Evolutionary conservation across 495 filamentous ascomycete species (phyloP), one percentile per base, ranked within the genome.

Genomic region (Penicillium odoratum): DNA sequence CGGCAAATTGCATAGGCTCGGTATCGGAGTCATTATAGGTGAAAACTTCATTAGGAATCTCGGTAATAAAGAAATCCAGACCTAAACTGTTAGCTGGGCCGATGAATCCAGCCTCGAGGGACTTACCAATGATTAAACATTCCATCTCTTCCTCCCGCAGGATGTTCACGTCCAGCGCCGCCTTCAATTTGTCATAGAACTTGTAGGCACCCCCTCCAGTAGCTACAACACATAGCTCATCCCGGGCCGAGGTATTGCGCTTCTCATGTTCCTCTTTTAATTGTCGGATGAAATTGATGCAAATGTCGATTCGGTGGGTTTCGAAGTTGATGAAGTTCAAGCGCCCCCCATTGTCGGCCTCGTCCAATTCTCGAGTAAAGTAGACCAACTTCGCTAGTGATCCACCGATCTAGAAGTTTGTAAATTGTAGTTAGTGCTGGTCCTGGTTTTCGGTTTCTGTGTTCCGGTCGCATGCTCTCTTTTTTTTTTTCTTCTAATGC

Each of bases 61-160:
- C 92, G 56, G 88, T 96, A 62, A 98, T 97, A 79, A 98, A 98
- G 77, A 98, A 98, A 72, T 98, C 95, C 33, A 98, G 86, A 25
- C 93, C 90, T 91, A 52, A 49, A 58, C 38, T 60, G 61, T 64
- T n/a, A 46, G 30, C 7, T 44, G 49, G 43, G 5, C 40, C 33
- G 26, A 29, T 26, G 52, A 45, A 31, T 26, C 13, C 38, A 13
- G 13, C 38, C 38, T 16, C 11, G 38, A 36, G 45, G 21, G 31
- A 46, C 50, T 46, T 72, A 91, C 91, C 93, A 53, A 92, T 94
- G 62, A 98, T 98, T 50, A 98, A 76, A 72, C 94, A 98, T 73
- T 97, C 91, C 95, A 98, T 98, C 73, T 98, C 94, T 65, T 98
- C 94, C 70, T 98, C 95, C 25, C 91, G 80, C 57, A 93, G 72